Base-by-base conservation (phyloP, 352 stramenopile genomes). In the Phytophthora palmivora region DNA sequence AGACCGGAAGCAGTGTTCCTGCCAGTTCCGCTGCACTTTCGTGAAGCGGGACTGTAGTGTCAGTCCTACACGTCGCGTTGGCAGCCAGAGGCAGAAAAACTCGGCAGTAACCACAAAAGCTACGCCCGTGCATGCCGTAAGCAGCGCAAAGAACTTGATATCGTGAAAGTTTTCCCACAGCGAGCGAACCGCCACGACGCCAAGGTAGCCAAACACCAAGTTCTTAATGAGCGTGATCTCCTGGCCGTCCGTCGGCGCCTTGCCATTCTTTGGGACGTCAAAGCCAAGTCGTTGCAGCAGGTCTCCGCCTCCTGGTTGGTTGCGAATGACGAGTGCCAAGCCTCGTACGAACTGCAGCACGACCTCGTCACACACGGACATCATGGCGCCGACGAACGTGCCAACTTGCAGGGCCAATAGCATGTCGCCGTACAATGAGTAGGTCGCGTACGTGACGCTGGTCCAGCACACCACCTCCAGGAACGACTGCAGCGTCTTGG, bases 401-500 rank as follows among this genome's bases (percentile, higher is more conserved):
- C 82, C 83, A 34, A 92, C 74, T 57, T 94, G 65, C 10, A 90
- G 56, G 19, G 86, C 83, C 14, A 86, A 67, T 6, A 92, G 58
- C 36, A 67, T 63, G 61, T 94, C 82, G 22, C 66, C 65, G 30
- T 88, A 78, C 11, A 92, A 61, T 53, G 74, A 88, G 47, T 83
- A 88, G 24, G 82, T 72, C 5, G 75, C 83, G 58, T 70, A 78
- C 56, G 80, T 91, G 45, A 92, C 82, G 65, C 82, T 92, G 19
- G 38, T 63, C 83, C 83, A 94, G 63, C 83, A 86, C 11, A 79
- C 67, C 8, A 92, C 52, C 54, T 94, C 85, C n/a, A 94, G 44
- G 48, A 94, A 94, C 15, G 83, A 92, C 66, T 91, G 85, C 58
- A 94, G 64, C 38, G 85, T 94, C 70, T 94, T 92, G 14, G 72